phyloP scores from a whole-genome alignment of 2,329 filamentous ascomycete genomes.

The Sporothrix humicola region DNA sequence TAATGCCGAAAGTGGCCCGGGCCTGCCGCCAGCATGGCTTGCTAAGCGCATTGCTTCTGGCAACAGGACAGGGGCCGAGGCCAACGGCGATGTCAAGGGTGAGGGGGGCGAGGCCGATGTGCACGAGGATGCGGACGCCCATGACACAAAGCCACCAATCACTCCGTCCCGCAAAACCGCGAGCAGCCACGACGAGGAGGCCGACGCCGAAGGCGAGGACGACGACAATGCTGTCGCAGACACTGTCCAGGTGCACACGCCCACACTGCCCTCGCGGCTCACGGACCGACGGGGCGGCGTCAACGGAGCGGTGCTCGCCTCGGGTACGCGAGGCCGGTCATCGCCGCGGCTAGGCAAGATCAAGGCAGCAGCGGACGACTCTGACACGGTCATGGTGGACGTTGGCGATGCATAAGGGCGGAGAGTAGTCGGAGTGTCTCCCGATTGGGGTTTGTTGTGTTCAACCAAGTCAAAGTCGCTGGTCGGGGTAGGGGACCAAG shows the following conservation, averaged over 20 bases:
- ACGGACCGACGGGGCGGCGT: conserved; percentile 39
- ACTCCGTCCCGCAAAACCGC: conserved; percentile 4
- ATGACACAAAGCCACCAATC: not conserved
- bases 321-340: conserved; percentile 37
- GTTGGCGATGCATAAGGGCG: conserved; percentile 28
- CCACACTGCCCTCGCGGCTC: conserved; percentile 40
- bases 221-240: conserved; percentile 36
- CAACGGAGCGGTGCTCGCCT: conserved; percentile 33
- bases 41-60: conserved; percentile 41
- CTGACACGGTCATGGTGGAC: conserved; percentile 43
- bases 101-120: not conserved
- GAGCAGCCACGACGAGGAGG: conserved; percentile 42
- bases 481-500: not conserved
- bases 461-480: not conserved
- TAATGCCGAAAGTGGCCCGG: conserved; percentile 68
- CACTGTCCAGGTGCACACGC: conserved; percentile 49
- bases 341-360: conserved; percentile 40
- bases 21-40: conserved; percentile 64
- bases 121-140: not conserved
- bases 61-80: not conserved
- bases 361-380: conserved; percentile 29
- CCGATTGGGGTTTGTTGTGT: too few relatives aligned
- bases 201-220: conserved; percentile 40
- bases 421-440: not conserved
- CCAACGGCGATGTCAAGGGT: not conserved